Conservation (phyloP, 345 rosid genomes). For the Aquilaria malaccensis region DNA sequence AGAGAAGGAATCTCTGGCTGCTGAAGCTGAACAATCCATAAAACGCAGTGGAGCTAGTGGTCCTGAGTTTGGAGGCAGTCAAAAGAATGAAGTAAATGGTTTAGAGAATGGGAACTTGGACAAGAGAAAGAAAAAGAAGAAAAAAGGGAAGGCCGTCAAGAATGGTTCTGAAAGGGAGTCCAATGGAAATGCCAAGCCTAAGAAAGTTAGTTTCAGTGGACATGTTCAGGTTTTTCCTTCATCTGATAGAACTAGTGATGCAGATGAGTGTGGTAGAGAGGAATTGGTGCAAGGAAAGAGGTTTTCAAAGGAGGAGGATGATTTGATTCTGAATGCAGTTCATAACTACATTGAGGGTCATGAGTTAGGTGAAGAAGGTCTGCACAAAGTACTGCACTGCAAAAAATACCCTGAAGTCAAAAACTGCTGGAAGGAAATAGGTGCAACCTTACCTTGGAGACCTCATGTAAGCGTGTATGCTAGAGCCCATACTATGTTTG, state of each 20-base stretch:
- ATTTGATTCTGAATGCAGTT: slow-evolving; percentile 41
- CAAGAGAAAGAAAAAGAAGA: slow-evolving; percentile 5
- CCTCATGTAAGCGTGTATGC: slow-evolving; percentile 26
- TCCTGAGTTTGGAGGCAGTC: no score
- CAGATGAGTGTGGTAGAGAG: slow-evolving; percentile 9
- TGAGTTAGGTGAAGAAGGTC: slow-evolving; percentile 56
- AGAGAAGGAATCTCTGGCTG: slow-evolving; percentile 7
- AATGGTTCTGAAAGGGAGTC: slow-evolving; percentile 6
- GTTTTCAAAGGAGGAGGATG: slow-evolving; percentile 69
- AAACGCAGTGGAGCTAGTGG: background rate
- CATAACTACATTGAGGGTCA: slow-evolving; percentile 38
- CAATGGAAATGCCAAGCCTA: slow-evolving; percentile 23
- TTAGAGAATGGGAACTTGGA: no score
- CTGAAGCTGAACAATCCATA: slow-evolving; percentile 1
- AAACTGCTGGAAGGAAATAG: slow-evolving; percentile 74
- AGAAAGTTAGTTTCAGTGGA: slow-evolving; percentile 62
- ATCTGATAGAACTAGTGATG: slow-evolving; percentile 16
- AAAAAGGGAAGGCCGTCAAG: slow-evolving; percentile 22
- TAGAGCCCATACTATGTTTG: slow-evolving; percentile 61
- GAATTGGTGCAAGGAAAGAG: slow-evolving; percentile 58
- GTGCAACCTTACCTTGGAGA: slow-evolving; percentile 63
- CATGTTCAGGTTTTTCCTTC: slow-evolving; percentile 52
- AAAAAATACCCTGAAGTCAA: slow-evolving; percentile 25
- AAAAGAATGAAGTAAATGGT: no score
- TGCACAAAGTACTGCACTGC: slow-evolving; percentile 52